phyloP scores from a whole-genome alignment of 805 yeast species.

The Maudiozyma turicensis region DNA sequence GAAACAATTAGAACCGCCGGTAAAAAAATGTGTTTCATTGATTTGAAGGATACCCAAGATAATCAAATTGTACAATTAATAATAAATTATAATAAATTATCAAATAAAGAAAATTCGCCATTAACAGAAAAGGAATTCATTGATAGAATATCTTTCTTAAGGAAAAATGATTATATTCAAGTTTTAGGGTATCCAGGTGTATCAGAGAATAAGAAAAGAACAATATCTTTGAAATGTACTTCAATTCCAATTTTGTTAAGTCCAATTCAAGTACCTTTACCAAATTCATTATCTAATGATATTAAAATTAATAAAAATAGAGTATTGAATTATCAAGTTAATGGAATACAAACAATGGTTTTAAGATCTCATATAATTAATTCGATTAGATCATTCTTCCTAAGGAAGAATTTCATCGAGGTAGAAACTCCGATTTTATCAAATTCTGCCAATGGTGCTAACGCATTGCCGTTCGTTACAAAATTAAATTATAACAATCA shows the following conservation, averaged over 20 bases:
- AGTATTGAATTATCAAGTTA: constrained; percentile 64
- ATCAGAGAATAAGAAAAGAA: constrained; percentile 56
- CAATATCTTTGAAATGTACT: constrained; percentile 56
- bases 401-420: constrained; percentile 51
- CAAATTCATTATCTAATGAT: constrained; percentile 49
- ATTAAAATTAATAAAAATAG: constrained; percentile 55
- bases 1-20: constrained; percentile 25
- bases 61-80: constrained; percentile 18
- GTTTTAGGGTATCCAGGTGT: constrained; percentile 63
- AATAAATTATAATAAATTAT: constrained; percentile 12
- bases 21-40: constrained; percentile 27
- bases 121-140: constrained; percentile 4
- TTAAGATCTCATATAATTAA: constrained; percentile 48
- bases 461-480: constrained; percentile 80
- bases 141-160: constrained; percentile 27
- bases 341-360: constrained; percentile 36
- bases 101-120: neutral
- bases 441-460: constrained; percentile 74
- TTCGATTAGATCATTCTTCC: constrained; percentile 49
- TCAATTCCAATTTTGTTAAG: constrained; percentile 44
- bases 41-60: constrained; percentile 9
- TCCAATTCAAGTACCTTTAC: constrained; percentile 63
- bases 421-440: constrained; percentile 85
- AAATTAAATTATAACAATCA: constrained; percentile 17
- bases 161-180: constrained; percentile 64